Base-by-base conservation (phyloP, 306 rosid genomes). In the Trifolium dubium region DNA sequence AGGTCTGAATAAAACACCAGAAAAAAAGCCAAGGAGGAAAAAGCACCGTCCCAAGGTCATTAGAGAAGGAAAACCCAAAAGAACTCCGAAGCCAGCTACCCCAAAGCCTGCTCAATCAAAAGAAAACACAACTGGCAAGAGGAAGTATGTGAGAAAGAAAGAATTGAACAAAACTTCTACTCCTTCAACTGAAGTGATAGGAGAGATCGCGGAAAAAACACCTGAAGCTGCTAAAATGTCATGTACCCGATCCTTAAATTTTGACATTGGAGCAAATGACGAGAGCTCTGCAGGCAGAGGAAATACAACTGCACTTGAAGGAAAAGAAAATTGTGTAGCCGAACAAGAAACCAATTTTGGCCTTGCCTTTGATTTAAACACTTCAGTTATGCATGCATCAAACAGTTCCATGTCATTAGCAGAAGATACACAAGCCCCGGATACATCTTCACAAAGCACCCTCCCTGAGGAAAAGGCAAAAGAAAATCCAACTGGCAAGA, bases 11-110 rank as follows among this genome's bases (percentile, higher is more conserved):
- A 77, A 67, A 77, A 85, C 84, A 60, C 88, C 92, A 8, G 85
- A 75, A 64, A 81, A 46, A 65, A 91, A 85, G 84, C 78, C 68
- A 59, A 86, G 72, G 74, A 87, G 92, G 69, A 89, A 81, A 81
- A 91, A 84, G 80, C 92, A 91, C 85, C 83, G 97, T 71, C 97
- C 97, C 50, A 93, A 88, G 87, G 98, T 93, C 77, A 74, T 93
- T 68, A 74, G 10, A 39, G 98, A 93, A 88, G 88, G 83, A 43
- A 91, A 88, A 71, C 90, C 86, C 53, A 89, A 77, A 82, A 74
- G 77, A 79, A 64, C 78, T 37, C 77, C 61, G 37, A 90, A 83
- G 71, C 76, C 83, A 15, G 76, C n/a, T 63, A 81, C 73, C 28
- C 88, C 84, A 19, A 88, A 79, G 67, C 79, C 87, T 39, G 65